Evolutionary conservation across 441 rosid genomes (phyloP), one percentile per base, ranked within the genome.

Genomic region (Kokia cookei): DNA sequence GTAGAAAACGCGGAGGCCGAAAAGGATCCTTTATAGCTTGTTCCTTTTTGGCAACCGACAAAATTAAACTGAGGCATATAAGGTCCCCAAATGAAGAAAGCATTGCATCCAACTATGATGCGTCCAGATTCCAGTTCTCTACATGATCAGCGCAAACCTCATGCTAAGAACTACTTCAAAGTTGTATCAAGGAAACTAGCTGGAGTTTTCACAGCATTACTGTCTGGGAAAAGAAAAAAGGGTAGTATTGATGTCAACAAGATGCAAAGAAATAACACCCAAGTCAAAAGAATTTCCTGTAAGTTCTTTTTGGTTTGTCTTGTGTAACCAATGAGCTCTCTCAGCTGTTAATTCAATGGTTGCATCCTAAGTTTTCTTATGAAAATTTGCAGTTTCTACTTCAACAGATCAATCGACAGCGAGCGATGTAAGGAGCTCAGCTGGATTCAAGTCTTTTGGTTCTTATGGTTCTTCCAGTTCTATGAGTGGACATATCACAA

Each of bases 381-480:
- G 48, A 13, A 12, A 32, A 29, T 35, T 51, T 78, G 88, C 91
- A 87, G 86, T 73, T 74, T 89, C 96, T 14, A 84, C 83, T 74
- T 89, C 96, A 15, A 84, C 84, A 57, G 90, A 82, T 75, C 77
- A 81, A 78, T 87, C 92, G 0, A 77, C 89, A 45, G 88, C 75
- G 76, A 86, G 94, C 82, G 76, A 78, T 60, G 64, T 74, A 19
- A 87, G 77, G 81, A 85, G 78, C 60, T 76, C 82, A 10, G 74
- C 79, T 6, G 81, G 59, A 75, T 73, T 69, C 27, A 76, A 54
- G 63, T 86, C 82, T 12, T 84, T 85, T 17, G 60, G 71, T 62
- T 86, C 89, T 64, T 75, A 77, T 50, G 78, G 75, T 63, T 91
- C 94, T 75, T 76, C 91, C 66, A 78, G 78, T 74, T 62, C 73